Base-by-base conservation (phyloP, 2,329 filamentous ascomycete species). In the Pseudocercospora eumusae region DNA sequence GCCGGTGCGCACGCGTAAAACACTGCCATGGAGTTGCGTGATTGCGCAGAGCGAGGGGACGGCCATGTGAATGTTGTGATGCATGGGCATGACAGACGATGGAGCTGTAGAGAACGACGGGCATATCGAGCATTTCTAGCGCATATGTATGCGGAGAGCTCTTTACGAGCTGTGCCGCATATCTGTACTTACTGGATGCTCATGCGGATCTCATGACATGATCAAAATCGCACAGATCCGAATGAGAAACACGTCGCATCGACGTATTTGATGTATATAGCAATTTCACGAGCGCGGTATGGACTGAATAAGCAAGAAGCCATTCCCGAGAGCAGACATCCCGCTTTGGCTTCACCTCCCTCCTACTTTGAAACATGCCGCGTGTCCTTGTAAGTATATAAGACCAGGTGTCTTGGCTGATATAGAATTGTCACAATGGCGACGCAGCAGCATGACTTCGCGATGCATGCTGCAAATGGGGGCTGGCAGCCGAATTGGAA, bases 1-100 rank as follows among this genome's bases (percentile, higher is more conserved):
- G 52, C 52, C 25, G 52, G 52, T 33, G 52, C 52, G 20, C 52
- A 54, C 52, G 52, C 52, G 28, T 54, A 23, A 54, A 10, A 15
- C 15, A 8, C 44, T 36, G 52, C 50, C 1, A 20, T 57, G 40
- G 33, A 28, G 53, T 47, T 25, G 59, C 57, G 4, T 60, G 60
- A 33, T 60, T 64, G 64, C 57, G 63, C 42, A 68, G 65, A 21
- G 47, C 27, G 56, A 64, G 66, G 23, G 66, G 61, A 21, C 56
- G 64, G 44, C 62, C 63, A 42, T n/a, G n/a, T n/a, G n/a, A n/a
- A n/a, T n/a, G n/a, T 54, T 13, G 25, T 44, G n/a, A n/a, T n/a
- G n/a, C n/a, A n/a, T n/a, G n/a, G n/a, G n/a, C n/a, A n/a, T n/a
- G n/a, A n/a, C n/a, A n/a, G n/a, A n/a, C n/a, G n/a, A n/a, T n/a